A percentile compares a stretch with the other conserved stretches of the same genome.
These are phyloP conservation scores for Trametes hirsuta DNA, from an alignment of 1,284 basidiomycete genomes.

Conservation along the genomic window DNA sequence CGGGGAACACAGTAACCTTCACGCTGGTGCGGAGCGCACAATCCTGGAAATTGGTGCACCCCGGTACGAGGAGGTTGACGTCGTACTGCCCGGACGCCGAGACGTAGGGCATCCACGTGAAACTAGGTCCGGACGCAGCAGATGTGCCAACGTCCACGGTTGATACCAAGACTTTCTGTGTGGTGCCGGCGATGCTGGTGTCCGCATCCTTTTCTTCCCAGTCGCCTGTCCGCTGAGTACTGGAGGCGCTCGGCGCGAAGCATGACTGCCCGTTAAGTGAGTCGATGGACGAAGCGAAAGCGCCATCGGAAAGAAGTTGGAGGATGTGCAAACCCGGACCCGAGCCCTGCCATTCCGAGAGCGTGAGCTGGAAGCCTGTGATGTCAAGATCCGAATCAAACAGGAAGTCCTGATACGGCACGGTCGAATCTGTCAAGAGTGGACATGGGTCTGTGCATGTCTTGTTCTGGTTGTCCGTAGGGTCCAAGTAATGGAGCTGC, in stretches of 20 bases:
- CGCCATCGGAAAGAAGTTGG: constrained; percentile 90
- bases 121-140: constrained; percentile 62
- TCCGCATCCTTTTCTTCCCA: constrained; percentile 69
- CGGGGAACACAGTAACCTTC: constrained; percentile 83
- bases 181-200: constrained; percentile 81
- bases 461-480: constrained; percentile 67
- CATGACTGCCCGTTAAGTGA: constrained; percentile 71
- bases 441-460: constrained; percentile 78
- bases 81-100: constrained; percentile 87
- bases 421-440: constrained; percentile 68
- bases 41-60: constrained; percentile 81
- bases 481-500: constrained; percentile 79
- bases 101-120: constrained; percentile 92
- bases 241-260: constrained; percentile 73
- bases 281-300: constrained; percentile 75
- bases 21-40: constrained; percentile 84
- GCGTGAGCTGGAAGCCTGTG: constrained; percentile 84
- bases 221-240: constrained; percentile 62
- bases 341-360: constrained; percentile 77
- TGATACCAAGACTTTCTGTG: constrained; percentile 75
- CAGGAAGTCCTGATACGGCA: constrained; percentile 90
- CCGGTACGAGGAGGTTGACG: constrained; percentile 85
- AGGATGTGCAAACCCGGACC: constrained; percentile 87
- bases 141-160: constrained; percentile 68
- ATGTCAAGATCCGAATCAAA: constrained; percentile 67